Percentiles rank a stretch among this genome's conserved stretches.
Conservation (phyloP, 2,329 filamentous ascomycete genomes). For the Fusarium goolgardi region DNA sequence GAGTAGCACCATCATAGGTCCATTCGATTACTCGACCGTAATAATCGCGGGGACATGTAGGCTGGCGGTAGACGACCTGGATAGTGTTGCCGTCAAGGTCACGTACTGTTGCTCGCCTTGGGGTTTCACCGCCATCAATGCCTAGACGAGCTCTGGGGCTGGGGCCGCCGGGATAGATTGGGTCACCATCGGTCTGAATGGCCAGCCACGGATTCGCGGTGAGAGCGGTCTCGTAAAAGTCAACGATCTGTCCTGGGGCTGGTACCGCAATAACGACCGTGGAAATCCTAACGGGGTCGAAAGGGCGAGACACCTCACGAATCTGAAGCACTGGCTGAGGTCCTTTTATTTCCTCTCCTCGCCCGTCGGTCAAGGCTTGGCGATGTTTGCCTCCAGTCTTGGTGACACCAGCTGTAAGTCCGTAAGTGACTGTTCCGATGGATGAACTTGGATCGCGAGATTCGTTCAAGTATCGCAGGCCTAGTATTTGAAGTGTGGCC, state of each 20-base stretch:
- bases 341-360: slow-evolving; percentile 40
- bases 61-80: slow-evolving; percentile 73
- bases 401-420: slow-evolving; percentile 44
- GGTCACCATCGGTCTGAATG: slow-evolving; percentile 47
- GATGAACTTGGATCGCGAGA: slow-evolving; percentile 48
- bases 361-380: slow-evolving; percentile 29
- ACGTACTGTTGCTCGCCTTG: slow-evolving; percentile 67
- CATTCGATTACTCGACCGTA: slow-evolving; percentile 61
- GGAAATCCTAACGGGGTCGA: slow-evolving; percentile 56
- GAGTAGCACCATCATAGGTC: slow-evolving; percentile 59
- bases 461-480: slow-evolving; percentile 69
- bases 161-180: slow-evolving; percentile 34
- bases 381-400: slow-evolving; percentile 37
- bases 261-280: slow-evolving; percentile 75
- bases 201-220: slow-evolving; percentile 67
- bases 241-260: slow-evolving; percentile 72
- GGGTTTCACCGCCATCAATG: slow-evolving; percentile 46
- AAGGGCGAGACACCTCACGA: slow-evolving; percentile 55
- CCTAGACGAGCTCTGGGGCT: slow-evolving; percentile 50
- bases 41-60: slow-evolving; percentile 50
- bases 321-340: slow-evolving; percentile 58
- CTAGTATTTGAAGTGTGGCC: slow-evolving; percentile 79
- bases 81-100: slow-evolving; percentile 89
- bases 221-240: slow-evolving; percentile 77
- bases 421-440: slow-evolving; percentile 56